phyloP scores from a whole-genome alignment of 805 yeast genomes.

The Wickerhamiella slavikovae region DNA sequence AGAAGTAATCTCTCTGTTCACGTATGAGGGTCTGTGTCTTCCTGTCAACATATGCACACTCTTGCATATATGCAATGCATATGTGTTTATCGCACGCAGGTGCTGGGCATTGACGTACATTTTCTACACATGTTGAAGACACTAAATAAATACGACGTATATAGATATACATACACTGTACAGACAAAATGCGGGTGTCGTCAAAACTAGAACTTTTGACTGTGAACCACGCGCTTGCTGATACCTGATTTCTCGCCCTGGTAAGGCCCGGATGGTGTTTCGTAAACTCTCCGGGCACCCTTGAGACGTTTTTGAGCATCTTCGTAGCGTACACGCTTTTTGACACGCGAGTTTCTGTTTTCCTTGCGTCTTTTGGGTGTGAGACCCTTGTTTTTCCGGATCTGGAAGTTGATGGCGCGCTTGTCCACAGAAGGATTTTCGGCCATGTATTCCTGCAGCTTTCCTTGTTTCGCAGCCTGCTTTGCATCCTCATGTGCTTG shows the following conservation, averaged over 20 bases:
- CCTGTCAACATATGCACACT: too few relatives aligned
- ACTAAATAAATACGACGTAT: too few relatives aligned
- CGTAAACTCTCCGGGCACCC: slow-evolving; percentile 78
- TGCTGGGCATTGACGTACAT: too few relatives aligned
- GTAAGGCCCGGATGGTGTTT: slow-evolving; percentile 55
- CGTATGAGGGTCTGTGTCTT: too few relatives aligned
- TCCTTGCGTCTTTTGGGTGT: slow-evolving; percentile 88
- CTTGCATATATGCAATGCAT: too few relatives aligned
- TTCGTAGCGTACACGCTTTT: slow-evolving; percentile 94
- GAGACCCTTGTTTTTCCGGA: slow-evolving; percentile 87
- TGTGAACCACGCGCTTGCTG: slow-evolving; percentile 76
- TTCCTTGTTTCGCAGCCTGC: slow-evolving; percentile 69
- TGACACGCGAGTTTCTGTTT: slow-evolving; percentile 86
- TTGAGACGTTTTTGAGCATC: slow-evolving; percentile 83
- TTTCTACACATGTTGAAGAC: neutral
- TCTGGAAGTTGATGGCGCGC: slow-evolving; percentile 88
- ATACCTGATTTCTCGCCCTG: slow-evolving; percentile 95
- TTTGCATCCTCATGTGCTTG: slow-evolving; percentile 52
- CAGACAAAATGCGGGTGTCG: neutral
- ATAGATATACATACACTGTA: neutral
- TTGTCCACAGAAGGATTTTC: slow-evolving; percentile 61
- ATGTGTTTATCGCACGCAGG: too few relatives aligned
- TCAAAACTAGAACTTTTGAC: slow-evolving; percentile 38
- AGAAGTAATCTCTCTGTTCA: too few relatives aligned
- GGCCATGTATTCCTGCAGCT: slow-evolving; percentile 48